Percentiles rank a stretch among this genome's conserved stretches.
Conservation (phyloP, 257 asterid species). For the Marsdenia floribunda region DNA sequence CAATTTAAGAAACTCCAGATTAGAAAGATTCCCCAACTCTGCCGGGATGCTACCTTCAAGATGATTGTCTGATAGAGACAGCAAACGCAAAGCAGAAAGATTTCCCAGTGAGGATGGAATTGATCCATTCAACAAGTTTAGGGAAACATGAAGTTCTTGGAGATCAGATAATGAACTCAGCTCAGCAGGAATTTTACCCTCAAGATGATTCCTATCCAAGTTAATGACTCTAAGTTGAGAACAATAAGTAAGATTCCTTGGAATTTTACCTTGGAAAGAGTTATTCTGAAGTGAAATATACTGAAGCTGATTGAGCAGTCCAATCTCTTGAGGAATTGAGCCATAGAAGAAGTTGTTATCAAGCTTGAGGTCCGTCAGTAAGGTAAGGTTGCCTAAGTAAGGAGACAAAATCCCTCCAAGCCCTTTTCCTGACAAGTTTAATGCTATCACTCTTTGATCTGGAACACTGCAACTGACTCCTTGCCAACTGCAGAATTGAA, state of each 20-base stretch:
- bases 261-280: slow-evolving; percentile 7
- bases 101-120: background rate
- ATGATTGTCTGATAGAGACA: slow-evolving; percentile 2
- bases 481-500: slow-evolving; percentile 7
- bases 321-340: slow-evolving; percentile 5
- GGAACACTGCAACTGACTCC: background rate
- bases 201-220: slow-evolving; percentile 8
- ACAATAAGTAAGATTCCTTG: background rate
- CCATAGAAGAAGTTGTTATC: slow-evolving; percentile 4
- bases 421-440: slow-evolving; percentile 6
- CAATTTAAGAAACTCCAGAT: slow-evolving; percentile 4
- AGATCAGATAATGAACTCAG: slow-evolving; percentile 9
- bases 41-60: slow-evolving; percentile 10
- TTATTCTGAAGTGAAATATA: slow-evolving; percentile 8
- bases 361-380: slow-evolving; percentile 1
- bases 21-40: slow-evolving; percentile 4
- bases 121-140: slow-evolving; percentile 1
- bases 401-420: slow-evolving; percentile 4
- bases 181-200: slow-evolving; percentile 8
- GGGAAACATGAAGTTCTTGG: slow-evolving; percentile 9
- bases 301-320: background rate
- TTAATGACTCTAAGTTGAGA: slow-evolving; percentile 1
- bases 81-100: background rate
- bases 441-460: background rate
- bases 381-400: slow-evolving; percentile 1